Evolutionary conservation across 1,284 basidiomycete species (phyloP).

Genomic region (Leucoagaricus sp.): DNA sequence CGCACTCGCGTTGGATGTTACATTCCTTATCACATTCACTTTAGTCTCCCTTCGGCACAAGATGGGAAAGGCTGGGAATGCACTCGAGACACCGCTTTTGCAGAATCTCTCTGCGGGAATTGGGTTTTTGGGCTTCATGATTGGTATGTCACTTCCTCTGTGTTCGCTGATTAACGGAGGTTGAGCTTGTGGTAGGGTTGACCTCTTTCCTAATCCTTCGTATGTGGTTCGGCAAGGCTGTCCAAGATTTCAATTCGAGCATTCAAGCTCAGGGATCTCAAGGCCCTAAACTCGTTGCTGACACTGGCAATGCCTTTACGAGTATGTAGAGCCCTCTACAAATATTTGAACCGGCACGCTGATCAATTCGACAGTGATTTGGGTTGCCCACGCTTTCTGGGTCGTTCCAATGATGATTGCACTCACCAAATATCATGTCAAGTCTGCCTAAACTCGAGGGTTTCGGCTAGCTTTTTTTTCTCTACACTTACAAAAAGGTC

Average conservation of each 20-base stretch:
- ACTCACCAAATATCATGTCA: slow-evolving; percentile 69
- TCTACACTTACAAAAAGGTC: not conserved
- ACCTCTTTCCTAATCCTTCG: slow-evolving; percentile 70
- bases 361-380: slow-evolving; percentile 55
- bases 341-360: not conserved
- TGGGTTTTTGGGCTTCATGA: slow-evolving; percentile 71
- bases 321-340: slow-evolving; percentile 47
- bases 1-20: slow-evolving; percentile 55
- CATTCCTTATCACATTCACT: slow-evolving; percentile 71
- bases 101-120: slow-evolving; percentile 71
- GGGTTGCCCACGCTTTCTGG: slow-evolving; percentile 76
- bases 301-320: slow-evolving; percentile 71
- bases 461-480: not conserved
- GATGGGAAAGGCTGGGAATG: slow-evolving; percentile 49
- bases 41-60: slow-evolving; percentile 67
- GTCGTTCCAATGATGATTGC: slow-evolving; percentile 70
- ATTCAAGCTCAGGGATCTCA: slow-evolving; percentile 51
- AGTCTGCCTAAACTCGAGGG: slow-evolving; percentile 37
- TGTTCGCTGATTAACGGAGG: not conserved
- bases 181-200: slow-evolving; percentile 47
- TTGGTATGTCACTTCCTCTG: slow-evolving; percentile 45
- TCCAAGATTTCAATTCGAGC: slow-evolving; percentile 71
- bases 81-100: slow-evolving; percentile 58
- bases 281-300: slow-evolving; percentile 62
- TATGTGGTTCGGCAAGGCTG: slow-evolving; percentile 81